Evolutionary conservation across 306 rosid species (phyloP), one percentile per base, ranked within the genome.

Genomic region (Sphenostylis stenocarpa): DNA sequence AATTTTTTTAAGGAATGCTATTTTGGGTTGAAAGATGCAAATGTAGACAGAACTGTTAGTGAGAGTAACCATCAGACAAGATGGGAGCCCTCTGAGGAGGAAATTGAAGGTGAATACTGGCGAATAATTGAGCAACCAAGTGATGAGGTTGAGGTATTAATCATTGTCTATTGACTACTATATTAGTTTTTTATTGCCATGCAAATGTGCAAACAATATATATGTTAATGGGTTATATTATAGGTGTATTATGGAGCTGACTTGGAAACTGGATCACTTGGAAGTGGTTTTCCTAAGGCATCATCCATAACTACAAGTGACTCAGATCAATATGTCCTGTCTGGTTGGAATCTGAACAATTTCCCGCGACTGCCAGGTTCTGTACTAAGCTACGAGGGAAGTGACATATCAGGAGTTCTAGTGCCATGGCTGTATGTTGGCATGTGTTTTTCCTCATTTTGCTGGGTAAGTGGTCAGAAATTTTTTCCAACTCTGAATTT

Each of bases 391-490:
- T 92, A 82, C 71, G 99, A 95, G 81, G 97, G 82, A 85, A 88
- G 99, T 24, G 94, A 95, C 77, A 95, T 95, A 55, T 95, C 99
- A 0, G 99, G 99, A 83, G 99, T 95, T 80, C 77, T 95, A 76
- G 98, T 95, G 84, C 99, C 99, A 39, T 92, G 99, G 99, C 91
- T 95, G 23, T 95, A 95, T 57, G 87, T 95, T 65, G 99, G 99
- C 79, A 95, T 95, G 99, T 95, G 97, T 83, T 92, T 95, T 88
- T 95, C 99, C 19, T 91, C 99, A 17, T 92, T 95, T 88, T 95
- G 99, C 83, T 95, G 99, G 99, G 99, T 95, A 92, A 34, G 97
- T 87, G n/a, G 21, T 48, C 67, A 23, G 53, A 81, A 21, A n/a
- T 75, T 68, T 70, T 57, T 43, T 33, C 48, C 48, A 26, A 8